Percentiles rank a stretch among this genome's conserved stretches.
Evolutionary conservation across 1,284 basidiomycete species (phyloP).

Genomic region (Mycena sp.): DNA sequence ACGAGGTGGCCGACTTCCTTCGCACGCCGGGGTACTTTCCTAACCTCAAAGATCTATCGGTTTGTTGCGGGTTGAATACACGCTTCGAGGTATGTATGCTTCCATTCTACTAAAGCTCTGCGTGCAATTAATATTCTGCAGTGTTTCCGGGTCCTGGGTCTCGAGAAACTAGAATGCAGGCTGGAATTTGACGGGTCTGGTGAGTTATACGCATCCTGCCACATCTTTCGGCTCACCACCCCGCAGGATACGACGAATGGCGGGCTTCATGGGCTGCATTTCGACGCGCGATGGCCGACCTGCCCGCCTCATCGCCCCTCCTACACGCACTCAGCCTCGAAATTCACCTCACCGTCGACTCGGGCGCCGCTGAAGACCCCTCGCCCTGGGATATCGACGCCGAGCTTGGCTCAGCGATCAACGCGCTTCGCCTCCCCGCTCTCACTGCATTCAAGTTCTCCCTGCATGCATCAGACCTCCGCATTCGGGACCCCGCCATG

Average conservation of each 20-base stretch:
- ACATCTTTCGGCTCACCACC: too few species aligned
- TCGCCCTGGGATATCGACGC: background rate
- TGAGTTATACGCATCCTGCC: too few species aligned
- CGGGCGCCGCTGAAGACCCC: too few species aligned
- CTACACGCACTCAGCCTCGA: conserved; percentile 1
- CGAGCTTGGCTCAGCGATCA: background rate
- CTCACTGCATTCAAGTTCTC: conserved; percentile 6
- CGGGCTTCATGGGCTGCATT: too few species aligned
- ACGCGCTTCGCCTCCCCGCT: background rate
- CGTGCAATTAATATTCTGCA: too few species aligned
- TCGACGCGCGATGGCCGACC: too few species aligned
- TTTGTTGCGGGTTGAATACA: background rate
- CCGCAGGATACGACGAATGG: too few species aligned
- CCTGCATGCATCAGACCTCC: background rate
- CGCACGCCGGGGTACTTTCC: background rate
- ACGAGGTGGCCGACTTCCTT: background rate
- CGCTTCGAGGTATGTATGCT: too few species aligned
- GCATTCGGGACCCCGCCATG: background rate
- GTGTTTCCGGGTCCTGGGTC: too few species aligned
- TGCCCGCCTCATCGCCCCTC: conserved; percentile 5
- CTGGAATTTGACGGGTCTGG: too few species aligned
- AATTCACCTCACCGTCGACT: background rate
- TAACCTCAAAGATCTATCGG: conserved; percentile 8
- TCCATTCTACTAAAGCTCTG: too few species aligned
- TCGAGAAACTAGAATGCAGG: too few species aligned